Base-by-base conservation (phyloP, 441 rosid genomes). In the Metrosideros polymorpha region DNA sequence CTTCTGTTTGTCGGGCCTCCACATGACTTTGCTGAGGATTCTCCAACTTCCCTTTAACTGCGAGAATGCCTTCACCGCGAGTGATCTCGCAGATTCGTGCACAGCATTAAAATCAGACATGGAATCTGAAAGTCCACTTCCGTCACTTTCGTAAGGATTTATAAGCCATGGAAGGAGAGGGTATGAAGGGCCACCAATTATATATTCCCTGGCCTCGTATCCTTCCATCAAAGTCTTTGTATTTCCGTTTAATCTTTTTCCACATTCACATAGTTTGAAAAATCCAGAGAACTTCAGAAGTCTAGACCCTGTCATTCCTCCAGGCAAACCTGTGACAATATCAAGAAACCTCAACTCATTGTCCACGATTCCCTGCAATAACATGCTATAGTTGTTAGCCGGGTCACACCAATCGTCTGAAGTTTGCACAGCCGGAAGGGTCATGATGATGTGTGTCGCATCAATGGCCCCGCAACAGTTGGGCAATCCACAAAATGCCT, bases 331-430 rank as follows among this genome's bases (percentile, higher is more conserved):
- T 0, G 97, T 98, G 29, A 95, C 98, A 52, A 95, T 94, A 90
- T 96, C 96, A 49, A 95, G 96, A 89, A 95, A 96, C 83, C 99
- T 90, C 96, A 95, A 93, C 85, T 95, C 97, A 17, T 95, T 95
- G 88, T 96, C 98, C 50, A 94, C 96, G 59, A 94, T 91, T 59
- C 99, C 98, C 89, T 96, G 99, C 88, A 96, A 87, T 91, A 95
- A 94, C 98, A 95, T 96, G 88, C 96, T 94, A 85, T 94, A 94
- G 86, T 95, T 98, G 87, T 92, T 95, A 91, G 94, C 98, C 71
- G 90, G 95, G 92, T 96, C 98, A 84, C 97, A 95, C 98, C 98
- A 98, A 85, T 97, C 98, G 59, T 98, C 99, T 0, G 98, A 98
- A 22, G 99, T 95, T 90, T 96, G 96, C 88, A 95, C 98, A 12